Evolutionary conservation across 441 rosid species (phyloP), one percentile per base, ranked within the genome.

Genomic region (Manihot esculenta): DNA sequence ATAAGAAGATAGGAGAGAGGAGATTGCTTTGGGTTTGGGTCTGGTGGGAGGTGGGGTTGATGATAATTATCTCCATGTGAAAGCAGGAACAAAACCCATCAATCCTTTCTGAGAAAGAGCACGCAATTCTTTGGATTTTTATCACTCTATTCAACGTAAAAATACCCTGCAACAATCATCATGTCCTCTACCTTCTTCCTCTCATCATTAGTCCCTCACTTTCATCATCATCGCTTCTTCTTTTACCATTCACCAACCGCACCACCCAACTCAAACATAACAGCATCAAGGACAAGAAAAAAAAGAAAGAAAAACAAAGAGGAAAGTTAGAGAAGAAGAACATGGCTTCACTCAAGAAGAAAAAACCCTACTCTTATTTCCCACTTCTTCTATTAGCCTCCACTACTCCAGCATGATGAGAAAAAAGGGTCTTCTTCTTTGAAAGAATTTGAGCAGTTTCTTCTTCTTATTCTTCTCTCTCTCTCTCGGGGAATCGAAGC

Each of bases 101-200:
- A 78, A 62, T 33, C 47, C 59, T 66, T 50, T 24, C 51, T 56
- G 35, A 71, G 48, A 53, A 63, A 58, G 35, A 68, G 77, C 77
- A 71, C 78, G 70, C 72, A 78, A 64, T 55, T 62, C 68, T 60
- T 71, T 70, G 68, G 72, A 38, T 50, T 53, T 72, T 66, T 67
- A 21, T 72, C 78, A 57, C 76, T 73, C 73, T 38, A 30, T 60
- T 72, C 80, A 74, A 73, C 68, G 72, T 77, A 61, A 42, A 61
- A 47, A 66, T 45, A 71, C 14, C 72, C 56, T 48, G 66, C 66
- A 51, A 76, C 77, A 78, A 86, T 86, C 86, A 84, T 86, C 83
- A 86, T 86, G 89, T 82, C 79, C 64, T 82, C 85, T 80, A 42
- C 69, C 85, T 76, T 77, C 77, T 66, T 75, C 74, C 72, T 64